Evolutionary conservation across 2,329 filamentous ascomycete genomes (phyloP).

Genomic region (Diplodia seriata): DNA sequence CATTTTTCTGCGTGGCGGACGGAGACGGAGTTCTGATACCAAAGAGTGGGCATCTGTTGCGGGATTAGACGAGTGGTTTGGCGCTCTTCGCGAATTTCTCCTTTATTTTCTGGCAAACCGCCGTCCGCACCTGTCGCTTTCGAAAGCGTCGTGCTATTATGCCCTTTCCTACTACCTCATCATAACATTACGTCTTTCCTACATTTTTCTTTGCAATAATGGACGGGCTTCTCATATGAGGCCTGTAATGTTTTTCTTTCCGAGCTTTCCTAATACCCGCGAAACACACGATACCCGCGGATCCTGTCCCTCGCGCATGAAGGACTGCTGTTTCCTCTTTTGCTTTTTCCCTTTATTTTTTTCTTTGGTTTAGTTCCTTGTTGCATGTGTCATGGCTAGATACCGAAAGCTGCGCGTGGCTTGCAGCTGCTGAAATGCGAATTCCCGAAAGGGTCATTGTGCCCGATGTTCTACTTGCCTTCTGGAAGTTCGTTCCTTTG

Average conservation of each 20-base stretch:
- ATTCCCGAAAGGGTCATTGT: background rate
- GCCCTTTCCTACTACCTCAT: background rate
- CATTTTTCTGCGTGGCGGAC: constrained; percentile 9
- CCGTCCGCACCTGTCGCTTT: constrained; percentile 16
- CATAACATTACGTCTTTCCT: background rate
- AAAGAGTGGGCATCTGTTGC: constrained; percentile 25
- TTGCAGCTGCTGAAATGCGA: constrained; percentile 10
- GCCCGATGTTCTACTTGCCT: background rate
- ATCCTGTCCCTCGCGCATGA: background rate
- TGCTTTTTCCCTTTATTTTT: background rate
- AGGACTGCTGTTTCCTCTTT: background rate
- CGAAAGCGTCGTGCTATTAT: background rate
- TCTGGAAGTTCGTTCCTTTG: background rate
- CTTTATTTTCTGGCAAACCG: background rate
- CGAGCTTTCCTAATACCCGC: background rate
- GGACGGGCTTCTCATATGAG: background rate
- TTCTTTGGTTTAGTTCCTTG: background rate
- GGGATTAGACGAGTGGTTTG: constrained; percentile 16
- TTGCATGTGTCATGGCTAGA: constrained; percentile 20
- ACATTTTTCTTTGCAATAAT: background rate
- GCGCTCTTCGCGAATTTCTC: background rate
- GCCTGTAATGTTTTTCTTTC: constrained; percentile 9
- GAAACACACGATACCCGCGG: constrained; percentile 13
- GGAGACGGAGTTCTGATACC: constrained; percentile 26
- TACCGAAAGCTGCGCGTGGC: constrained; percentile 21